Evolutionary conservation across 106 monocot genomes (phyloP), one percentile per base, ranked within the genome.

Genomic region (Posidonia australis): DNA sequence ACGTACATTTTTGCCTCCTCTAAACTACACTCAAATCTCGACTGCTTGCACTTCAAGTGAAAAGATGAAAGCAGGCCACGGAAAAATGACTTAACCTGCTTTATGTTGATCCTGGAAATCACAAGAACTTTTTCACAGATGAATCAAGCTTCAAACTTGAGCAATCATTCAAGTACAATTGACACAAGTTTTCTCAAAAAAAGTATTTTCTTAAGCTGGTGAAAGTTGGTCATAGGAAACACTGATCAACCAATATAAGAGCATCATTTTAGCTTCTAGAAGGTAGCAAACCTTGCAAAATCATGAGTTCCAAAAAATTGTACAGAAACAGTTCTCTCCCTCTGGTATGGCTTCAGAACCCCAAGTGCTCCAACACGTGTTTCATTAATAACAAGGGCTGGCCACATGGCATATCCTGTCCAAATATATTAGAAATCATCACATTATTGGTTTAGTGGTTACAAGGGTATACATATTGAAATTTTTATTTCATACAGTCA

Each of bases 271-370:
- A n/a, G 48, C 48, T 49, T 49, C 48, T 16, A 4, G n/a, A 49
- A 49, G 48, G n/a, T 49, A 3, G 48, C 36, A 36, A 59, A 98
- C 96, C 96, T 91, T 79, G 96, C 90, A 74, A 98, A 98, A 87
- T 98, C 90, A 81, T 98, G 90, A 30, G 96, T 87, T 57, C 90
- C 96, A 76, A 98, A 98, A 70, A 98, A 98, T 53, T 91, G 96
- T 48, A 98, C 90, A 75, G 80, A 61, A 77, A 98, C 67, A 27
- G 79, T 80, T 74, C 76, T 78, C 32, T 89, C 76, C 43, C 57
- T 64, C 25, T 70, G 65, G 13, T 61, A 24, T 55, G 81, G 65
- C 79, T 90, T 87, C 62, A 79, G 66, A 10, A 65, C 62, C 22
- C 62, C 69, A 19, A 63, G 74, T 56, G 74, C 77, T 46, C 70